Evolutionary conservation across 805 yeast genomes (phyloP).

Genomic region (Nakazawaea holstii): DNA sequence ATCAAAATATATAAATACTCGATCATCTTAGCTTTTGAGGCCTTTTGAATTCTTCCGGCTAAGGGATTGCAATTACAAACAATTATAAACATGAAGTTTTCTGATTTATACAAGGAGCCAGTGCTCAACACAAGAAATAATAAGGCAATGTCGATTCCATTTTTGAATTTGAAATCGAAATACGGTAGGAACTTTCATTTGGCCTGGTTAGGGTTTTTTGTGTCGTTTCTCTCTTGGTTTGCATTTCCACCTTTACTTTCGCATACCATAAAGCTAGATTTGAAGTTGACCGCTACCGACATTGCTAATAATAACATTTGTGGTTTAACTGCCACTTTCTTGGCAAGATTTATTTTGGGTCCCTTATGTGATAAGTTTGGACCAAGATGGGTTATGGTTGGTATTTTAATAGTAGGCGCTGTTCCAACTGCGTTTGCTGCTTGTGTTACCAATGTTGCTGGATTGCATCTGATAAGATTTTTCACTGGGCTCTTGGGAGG

Average conservation of each 20-base stretch:
- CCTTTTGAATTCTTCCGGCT: no score
- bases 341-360: constrained; percentile 23
- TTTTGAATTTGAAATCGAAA: constrained; percentile 20
- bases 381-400: constrained; percentile 23
- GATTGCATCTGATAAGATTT: constrained; percentile 23
- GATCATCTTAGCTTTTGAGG: no score
- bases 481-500: constrained; percentile 28
- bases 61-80: no score
- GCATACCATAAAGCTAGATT: constrained; percentile 19
- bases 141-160: constrained; percentile 21
- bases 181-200: constrained; percentile 22
- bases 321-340: constrained; percentile 24
- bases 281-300: constrained; percentile 18
- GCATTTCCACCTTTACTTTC: constrained; percentile 27
- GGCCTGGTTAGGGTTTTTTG: constrained; percentile 27
- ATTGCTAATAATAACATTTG: constrained; percentile 25
- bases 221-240: constrained; percentile 26
- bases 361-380: constrained; percentile 24
- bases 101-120: constrained; percentile 19
- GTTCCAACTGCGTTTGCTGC: constrained; percentile 25
- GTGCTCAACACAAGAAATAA: constrained; percentile 21
- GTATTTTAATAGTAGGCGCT: constrained; percentile 20
- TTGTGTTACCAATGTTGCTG: constrained; percentile 17
- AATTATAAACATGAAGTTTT: constrained; percentile 4
- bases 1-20: no score